Percentiles rank a stretch among this genome's conserved stretches.
These are phyloP conservation scores for Alternaria sp. DNA, from an alignment of 2,329 filamentous ascomycete species.

Conservation along the genomic window DNA sequence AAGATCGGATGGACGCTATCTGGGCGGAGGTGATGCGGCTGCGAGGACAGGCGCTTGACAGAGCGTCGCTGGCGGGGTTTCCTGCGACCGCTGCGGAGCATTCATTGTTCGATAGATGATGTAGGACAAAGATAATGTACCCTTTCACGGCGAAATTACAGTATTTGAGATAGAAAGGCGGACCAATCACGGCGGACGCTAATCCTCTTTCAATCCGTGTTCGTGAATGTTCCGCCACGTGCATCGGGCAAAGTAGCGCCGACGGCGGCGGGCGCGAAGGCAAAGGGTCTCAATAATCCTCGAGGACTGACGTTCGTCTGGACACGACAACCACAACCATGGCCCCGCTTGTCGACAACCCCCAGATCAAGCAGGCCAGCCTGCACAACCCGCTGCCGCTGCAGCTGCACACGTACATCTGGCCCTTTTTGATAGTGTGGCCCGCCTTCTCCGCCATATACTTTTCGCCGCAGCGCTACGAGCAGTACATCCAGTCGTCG, in stretches of 20 bases:
- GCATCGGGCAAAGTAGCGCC: constrained; percentile 10
- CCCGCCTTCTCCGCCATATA: constrained; percentile 90
- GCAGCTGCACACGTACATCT: constrained; percentile 85
- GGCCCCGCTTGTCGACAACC: constrained; percentile 81
- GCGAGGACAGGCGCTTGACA: not conserved
- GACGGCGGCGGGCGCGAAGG: constrained; percentile 15
- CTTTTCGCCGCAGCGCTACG: constrained; percentile 81
- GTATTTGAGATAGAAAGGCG: constrained; percentile 7
- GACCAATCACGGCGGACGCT: constrained; percentile 5
- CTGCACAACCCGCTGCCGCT: constrained; percentile 85
- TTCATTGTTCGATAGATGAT: not conserved
- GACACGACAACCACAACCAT: constrained; percentile 34
- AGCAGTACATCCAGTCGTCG: constrained; percentile 86
- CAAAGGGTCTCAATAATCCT: constrained; percentile 19
- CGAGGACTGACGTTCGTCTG: constrained; percentile 17
- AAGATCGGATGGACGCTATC: constrained; percentile 9
- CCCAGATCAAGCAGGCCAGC: constrained; percentile 86
- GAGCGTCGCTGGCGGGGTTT: not conserved
- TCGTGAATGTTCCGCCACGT: constrained; percentile 14
- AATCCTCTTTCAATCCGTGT: constrained; percentile 1
- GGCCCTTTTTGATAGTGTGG: constrained; percentile 92
- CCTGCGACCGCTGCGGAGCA: not conserved
- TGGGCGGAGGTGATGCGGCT: constrained; percentile 1
- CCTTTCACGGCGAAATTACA: too few species aligned
- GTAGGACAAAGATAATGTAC: too few species aligned